Evolutionary conservation across 176 grass and related monocot genomes (phyloP).

Genomic region (Raddia guianensis): DNA sequence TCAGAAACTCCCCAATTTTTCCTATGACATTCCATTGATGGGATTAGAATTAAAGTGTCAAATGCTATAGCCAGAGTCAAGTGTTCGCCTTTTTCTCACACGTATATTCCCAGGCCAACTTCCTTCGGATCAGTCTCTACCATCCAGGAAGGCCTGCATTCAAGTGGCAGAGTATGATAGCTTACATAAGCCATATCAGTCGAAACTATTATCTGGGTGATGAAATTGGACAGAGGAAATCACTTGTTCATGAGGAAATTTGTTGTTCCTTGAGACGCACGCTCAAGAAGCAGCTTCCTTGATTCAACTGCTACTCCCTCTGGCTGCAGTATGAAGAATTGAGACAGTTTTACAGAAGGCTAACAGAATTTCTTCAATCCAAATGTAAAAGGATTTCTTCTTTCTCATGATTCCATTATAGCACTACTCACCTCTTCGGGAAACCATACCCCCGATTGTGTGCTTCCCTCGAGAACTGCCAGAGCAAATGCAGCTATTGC

Average conservation of each 20-base stretch:
- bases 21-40: neutral
- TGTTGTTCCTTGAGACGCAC: slow-evolving; percentile 59
- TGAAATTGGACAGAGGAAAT: slow-evolving; percentile 10
- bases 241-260: slow-evolving; percentile 73
- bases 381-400: neutral
- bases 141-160: slow-evolving; percentile 84
- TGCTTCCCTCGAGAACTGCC: slow-evolving; percentile 77
- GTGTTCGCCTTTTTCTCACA: slow-evolving; percentile 41
- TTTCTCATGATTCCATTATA: neutral
- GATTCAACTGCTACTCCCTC: slow-evolving; percentile 77
- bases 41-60: slow-evolving; percentile 5
- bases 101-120: slow-evolving; percentile 77
- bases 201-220: neutral
- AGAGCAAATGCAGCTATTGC: slow-evolving; percentile 60
- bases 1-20: neutral
- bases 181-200: slow-evolving; percentile 4
- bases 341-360: neutral
- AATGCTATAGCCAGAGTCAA: neutral
- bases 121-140: slow-evolving; percentile 86
- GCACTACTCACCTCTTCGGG: slow-evolving; percentile 66
- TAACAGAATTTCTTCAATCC: neutral
- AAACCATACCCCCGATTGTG: slow-evolving; percentile 83
- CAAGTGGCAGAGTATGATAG: slow-evolving; percentile 39
- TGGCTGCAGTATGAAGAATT: slow-evolving; percentile 55
- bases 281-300: slow-evolving; percentile 75